Percentiles rank a stretch among this genome's conserved stretches.
phyloP scores from a whole-genome alignment of 2,329 filamentous ascomycete species.

The Nemania abortiva region DNA sequence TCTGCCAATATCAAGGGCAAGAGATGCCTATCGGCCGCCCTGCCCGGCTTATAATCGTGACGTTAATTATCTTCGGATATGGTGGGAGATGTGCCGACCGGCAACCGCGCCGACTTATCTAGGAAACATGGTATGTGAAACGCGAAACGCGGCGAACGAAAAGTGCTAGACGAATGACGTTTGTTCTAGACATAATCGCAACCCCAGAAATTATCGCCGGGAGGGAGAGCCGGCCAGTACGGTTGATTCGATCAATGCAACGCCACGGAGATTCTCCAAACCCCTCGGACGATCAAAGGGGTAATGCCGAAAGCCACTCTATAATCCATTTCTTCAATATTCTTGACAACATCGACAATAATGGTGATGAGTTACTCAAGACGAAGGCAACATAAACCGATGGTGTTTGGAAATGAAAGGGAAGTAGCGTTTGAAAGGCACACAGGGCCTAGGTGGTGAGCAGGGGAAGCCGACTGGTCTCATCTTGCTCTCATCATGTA shows the following conservation, averaged over 20 bases:
- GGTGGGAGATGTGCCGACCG: conserved; percentile 10
- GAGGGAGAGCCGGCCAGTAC: conserved; percentile 6
- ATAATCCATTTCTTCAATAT: neutral
- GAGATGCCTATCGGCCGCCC: neutral
- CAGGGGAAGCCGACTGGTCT: neutral
- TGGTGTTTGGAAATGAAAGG: neutral
- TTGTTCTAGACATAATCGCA: neutral
- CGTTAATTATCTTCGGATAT: neutral
- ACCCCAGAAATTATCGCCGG: conserved; percentile 8
- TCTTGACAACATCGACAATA: neutral
- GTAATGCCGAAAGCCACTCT: conserved; percentile 32
- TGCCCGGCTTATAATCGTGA: neutral
- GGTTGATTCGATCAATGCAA: conserved; percentile 14
- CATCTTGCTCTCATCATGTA: neutral
- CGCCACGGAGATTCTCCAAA: conserved; percentile 33
- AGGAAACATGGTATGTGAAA: conserved; percentile 17
- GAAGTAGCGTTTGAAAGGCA: neutral
- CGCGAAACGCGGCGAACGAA: conserved; percentile 12
- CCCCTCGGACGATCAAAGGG: conserved; percentile 33
- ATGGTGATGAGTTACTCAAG: neutral
- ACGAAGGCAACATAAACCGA: neutral
- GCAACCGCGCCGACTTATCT: neutral
- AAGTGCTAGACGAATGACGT: conserved; percentile 18
- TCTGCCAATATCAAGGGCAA: conserved; percentile 1
- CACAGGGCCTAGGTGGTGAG: neutral